Evolutionary conservation across 2,329 filamentous ascomycete genomes (phyloP).

Genomic region (Lachnellula suecica): DNA sequence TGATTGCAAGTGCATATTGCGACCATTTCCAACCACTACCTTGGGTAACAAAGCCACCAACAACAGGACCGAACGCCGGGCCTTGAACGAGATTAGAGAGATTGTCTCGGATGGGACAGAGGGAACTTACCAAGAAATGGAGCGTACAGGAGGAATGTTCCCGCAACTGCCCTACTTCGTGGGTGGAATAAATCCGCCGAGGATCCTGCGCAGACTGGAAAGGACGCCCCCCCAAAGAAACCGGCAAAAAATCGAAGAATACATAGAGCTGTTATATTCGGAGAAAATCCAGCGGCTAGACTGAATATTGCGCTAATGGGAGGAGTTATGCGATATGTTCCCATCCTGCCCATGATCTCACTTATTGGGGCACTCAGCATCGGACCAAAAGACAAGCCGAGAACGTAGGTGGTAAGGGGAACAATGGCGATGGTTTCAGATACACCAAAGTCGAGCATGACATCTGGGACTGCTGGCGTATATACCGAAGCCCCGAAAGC

Average conservation of each 20-base stretch:
- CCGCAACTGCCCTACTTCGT: conserved; percentile 6
- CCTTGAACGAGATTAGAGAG: too few relatives aligned
- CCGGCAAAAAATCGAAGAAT: conserved; percentile 58
- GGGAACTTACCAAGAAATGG: conserved; percentile 17
- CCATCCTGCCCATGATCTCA: conserved; percentile 55
- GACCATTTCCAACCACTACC: conserved; percentile 19
- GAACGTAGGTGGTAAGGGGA: conserved; percentile 56
- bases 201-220: conserved; percentile 16
- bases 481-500: conserved; percentile 55
- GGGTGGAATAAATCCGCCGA: conserved; percentile 16
- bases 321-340: conserved; percentile 48
- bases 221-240: conserved; percentile 34
- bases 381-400: conserved; percentile 60
- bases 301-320: conserved; percentile 54
- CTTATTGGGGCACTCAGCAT: conserved; percentile 58
- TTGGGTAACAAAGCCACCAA: conserved; percentile 20
- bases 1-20: conserved; percentile 16
- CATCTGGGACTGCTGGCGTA: conserved; percentile 43
- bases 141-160: conserved; percentile 9
- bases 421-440: conserved; percentile 55
- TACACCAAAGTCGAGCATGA: conserved; percentile 53
- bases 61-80: conserved; percentile 16
- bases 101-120: too few relatives aligned
- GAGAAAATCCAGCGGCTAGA: conserved; percentile 51
- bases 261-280: conserved; percentile 49